Evolutionary conservation across 75 land plant genomes (phyloP), one percentile per base, ranked within the genome.

Genomic region (Pinus taeda): DNA sequence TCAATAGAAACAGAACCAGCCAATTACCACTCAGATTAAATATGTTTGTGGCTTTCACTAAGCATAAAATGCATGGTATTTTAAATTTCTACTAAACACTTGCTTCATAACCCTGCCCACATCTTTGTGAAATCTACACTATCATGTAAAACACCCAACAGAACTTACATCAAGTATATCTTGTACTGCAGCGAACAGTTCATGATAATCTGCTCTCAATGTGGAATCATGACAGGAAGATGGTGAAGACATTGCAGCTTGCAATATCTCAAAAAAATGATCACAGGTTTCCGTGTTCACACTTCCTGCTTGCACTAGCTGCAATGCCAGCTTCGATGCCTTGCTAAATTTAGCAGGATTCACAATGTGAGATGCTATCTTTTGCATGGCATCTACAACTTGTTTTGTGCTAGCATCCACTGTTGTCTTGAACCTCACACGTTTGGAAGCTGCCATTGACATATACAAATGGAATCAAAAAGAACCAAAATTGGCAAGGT

Each of bases 291-390:
- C 92, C 21, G 80, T 67, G 74, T 81, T 91, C 30, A 93, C 92
- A 83, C 94, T 91, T 8, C 96, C 93, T 65, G 93, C 84, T 79
- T 92, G 86, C 60, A 95, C 79, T 57, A 95, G 81, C 66, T 95
- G 98, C 74, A 93, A 63, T 36, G 94, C 97, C 62, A 95, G 88
- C 83, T 93, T 95, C 57, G 94, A 91, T 57, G 98, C 98, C 82
- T 95, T 95, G 20, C 83, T 73, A 60, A 95, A 91, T 76, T 95
- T 95, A 1, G 87, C 42, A 9, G 88, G 87, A 75, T 88, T 95
- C 72, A 83, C 91, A 45, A 95, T 95, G 82, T 95, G 97, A 13
- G 89, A 76, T n/a, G 92, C 83, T 57, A 95, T 95, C 80, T 93
- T 95, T 30, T 84, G 90, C 92, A 93, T 91, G 58, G 98, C 98